These are phyloP conservation scores for Gossypium gossypioides DNA, from an alignment of 441 rosid species.

Conservation along the genomic window DNA sequence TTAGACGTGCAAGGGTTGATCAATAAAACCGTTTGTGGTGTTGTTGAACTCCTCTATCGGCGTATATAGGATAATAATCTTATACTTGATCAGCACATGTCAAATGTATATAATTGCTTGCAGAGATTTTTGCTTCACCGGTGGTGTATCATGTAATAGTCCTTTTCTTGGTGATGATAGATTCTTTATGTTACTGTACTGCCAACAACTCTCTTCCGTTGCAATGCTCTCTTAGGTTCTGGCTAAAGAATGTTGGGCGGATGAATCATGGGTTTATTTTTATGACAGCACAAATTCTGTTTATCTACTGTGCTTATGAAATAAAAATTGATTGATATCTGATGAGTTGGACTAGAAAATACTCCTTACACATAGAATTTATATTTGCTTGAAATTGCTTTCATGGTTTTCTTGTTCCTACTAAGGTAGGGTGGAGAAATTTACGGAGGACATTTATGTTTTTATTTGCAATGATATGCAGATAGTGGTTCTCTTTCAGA, in stretches of 20 bases:
- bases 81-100: not conserved
- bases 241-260: not conserved
- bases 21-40: not conserved
- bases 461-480: not conserved
- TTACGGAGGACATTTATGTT: not conserved
- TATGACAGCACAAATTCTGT: not conserved
- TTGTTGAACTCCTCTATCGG: not conserved
- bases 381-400: not conserved
- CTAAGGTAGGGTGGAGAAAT: not conserved
- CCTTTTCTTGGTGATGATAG: not conserved
- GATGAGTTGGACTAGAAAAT: not conserved
- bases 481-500: not conserved
- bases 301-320: not conserved
- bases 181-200: not conserved
- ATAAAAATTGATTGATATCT: not conserved
- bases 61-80: not conserved
- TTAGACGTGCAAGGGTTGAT: not conserved
- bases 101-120: not conserved
- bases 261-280: not conserved
- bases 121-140: not conserved
- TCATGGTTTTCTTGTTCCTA: not conserved
- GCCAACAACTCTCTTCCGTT: not conserved
- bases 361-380: not conserved
- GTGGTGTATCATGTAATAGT: not conserved
- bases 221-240: not conserved